Evolutionary conservation across 2,329 filamentous ascomycete genomes (phyloP).

Genomic region (Sclerotinia glacialis): DNA sequence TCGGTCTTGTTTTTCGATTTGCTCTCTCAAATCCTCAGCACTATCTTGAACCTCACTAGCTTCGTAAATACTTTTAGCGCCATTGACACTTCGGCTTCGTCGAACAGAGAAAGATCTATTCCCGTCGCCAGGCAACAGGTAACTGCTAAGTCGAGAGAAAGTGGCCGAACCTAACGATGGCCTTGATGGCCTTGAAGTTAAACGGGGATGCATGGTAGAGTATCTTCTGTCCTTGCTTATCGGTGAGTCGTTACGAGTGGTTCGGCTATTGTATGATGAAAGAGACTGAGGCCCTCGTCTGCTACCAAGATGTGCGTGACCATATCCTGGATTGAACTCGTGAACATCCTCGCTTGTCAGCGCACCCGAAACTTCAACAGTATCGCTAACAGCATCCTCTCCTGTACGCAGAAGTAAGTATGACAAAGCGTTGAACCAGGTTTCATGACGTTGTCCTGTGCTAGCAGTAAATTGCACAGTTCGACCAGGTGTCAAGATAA

Average conservation of each 20-base stretch:
- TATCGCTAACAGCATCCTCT: conserved; percentile 55
- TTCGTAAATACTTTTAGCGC: conserved; percentile 49
- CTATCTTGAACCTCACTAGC: conserved; percentile 65
- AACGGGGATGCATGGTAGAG: conserved; percentile 26
- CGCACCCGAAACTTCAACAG: conserved; percentile 56
- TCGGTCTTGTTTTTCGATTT: conserved; percentile 74
- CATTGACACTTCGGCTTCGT: conserved; percentile 49
- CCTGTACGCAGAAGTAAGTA: conserved; percentile 82
- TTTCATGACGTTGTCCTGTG: conserved; percentile 92
- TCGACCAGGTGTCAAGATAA: conserved; percentile 85
- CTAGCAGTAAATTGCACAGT: conserved; percentile 91
- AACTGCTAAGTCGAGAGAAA: conserved; percentile 58
- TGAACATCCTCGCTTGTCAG: conserved; percentile 61
- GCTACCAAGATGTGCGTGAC: conserved; percentile 38
- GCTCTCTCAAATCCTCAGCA: conserved; percentile 76
- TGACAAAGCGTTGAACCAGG: conserved; percentile 95
- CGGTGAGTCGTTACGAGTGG: conserved; percentile 64
- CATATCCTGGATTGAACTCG: conserved; percentile 73
- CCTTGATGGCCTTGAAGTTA: conserved; percentile 33
- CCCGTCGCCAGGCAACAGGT: conserved; percentile 47
- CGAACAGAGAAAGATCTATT: conserved; percentile 50
- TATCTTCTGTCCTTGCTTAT: conserved; percentile 34
- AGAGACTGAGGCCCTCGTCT: conserved; percentile 62
- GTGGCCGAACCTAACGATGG: conserved; percentile 44
- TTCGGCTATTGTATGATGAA: conserved; percentile 77